Base-by-base conservation (phyloP, 768 basidiomycete species). In the Serendipita indica region DNA sequence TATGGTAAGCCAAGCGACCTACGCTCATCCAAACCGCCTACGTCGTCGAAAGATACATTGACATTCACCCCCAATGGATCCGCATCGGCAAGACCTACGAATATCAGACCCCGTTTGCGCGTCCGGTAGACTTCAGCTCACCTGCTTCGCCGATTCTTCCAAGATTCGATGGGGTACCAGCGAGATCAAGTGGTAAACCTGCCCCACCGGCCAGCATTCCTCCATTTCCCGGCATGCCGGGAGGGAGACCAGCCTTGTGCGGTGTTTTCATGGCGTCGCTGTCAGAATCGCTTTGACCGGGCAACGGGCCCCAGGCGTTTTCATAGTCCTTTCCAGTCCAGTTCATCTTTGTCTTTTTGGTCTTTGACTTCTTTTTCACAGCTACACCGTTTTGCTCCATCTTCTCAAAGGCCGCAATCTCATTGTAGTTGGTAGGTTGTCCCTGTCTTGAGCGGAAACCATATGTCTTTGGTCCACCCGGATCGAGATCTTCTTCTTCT, bases 11-110 rank as follows among this genome's bases (percentile, higher is more conserved):
- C 32, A 39, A 33, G 20, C 33, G 22, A 76, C 82, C 67, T 65
- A 92, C 91, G 94, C 58, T 90, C 87, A 64, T 97, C 93, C 37
- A 99, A 72, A 2, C 96, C 96, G 22, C 96, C 96, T 27, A 98
- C 89, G 71, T 91, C 89, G 65, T 96, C 90, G 67, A 99, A 98
- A 0, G 92, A 93, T 5, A 98, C 86, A 63, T 88, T 89, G 63
- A 83, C 79, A 64, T 93, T 92, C 5, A 94, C 88, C 13, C 92
- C 92, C 14, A 99, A 76, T 2, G 96, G 96, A 71, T 99, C 96
- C 2, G 89, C 86, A 67, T 99, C 96, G 5, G 94, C 92, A 14
- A 93, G 78, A 37, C 81, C 92, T 89, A 61, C 43, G 58, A 39
- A 39, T 35, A 57, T 43, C 37, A 60, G 59, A 67, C 18, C 41